These are phyloP conservation scores for Spathaspora boniae DNA, from an alignment of 805 yeast genomes.

Conservation along the genomic window DNA sequence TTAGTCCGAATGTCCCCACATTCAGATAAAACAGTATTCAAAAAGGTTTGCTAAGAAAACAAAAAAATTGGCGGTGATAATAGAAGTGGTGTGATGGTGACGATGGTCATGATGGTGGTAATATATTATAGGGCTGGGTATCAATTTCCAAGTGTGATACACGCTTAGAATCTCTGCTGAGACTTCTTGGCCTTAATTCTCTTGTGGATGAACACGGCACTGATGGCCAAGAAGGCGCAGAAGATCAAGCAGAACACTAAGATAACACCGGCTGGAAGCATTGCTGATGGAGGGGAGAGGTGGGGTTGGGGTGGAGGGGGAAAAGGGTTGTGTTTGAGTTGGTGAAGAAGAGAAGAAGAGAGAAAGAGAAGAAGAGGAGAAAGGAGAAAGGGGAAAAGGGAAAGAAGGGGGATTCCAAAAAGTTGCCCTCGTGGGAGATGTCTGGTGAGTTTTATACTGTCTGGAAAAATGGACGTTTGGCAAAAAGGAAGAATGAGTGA, in stretches of 20 bases:
- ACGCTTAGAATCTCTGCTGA: slow-evolving; percentile 36
- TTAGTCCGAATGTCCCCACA: neutral
- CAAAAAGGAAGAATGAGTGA: no score
- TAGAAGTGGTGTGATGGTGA: neutral
- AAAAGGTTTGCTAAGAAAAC: neutral
- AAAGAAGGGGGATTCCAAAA: neutral
- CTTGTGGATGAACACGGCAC: slow-evolving; percentile 37
- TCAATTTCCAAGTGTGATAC: neutral
- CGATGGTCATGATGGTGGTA: neutral
- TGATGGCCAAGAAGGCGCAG: slow-evolving; percentile 40
- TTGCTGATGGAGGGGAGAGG: slow-evolving; percentile 19
- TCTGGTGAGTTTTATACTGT: neutral
- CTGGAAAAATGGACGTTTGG: no score
- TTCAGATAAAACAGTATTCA: neutral
- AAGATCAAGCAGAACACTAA: slow-evolving; percentile 59
- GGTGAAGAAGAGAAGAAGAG: neutral
- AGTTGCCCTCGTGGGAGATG: neutral
- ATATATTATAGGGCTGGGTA: neutral
- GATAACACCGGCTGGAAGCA: slow-evolving; percentile 75
- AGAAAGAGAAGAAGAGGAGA: slow-evolving; percentile 4
- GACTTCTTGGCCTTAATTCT: slow-evolving; percentile 41
- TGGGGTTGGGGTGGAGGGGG: neutral
- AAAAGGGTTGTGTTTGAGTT: slow-evolving; percentile 1
- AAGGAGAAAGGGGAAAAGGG: slow-evolving; percentile 5
- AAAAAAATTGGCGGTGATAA: slow-evolving; percentile 3